Base-by-base conservation (phyloP, 106 monocot genomes). In the Dendrobium huoshanense region DNA sequence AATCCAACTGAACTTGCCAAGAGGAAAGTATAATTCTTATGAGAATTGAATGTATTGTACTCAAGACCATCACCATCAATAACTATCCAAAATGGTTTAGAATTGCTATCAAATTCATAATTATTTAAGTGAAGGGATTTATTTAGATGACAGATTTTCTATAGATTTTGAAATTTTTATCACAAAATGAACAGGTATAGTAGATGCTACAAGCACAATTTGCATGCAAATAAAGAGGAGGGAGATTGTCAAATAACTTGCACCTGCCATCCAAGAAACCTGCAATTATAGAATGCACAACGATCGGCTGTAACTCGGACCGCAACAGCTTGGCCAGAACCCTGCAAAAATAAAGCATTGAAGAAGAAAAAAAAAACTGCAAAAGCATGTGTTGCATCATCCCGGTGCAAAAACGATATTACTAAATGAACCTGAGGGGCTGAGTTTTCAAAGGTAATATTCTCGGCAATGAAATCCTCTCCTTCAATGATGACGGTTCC, bases 201-300 rank as follows among this genome's bases (percentile, higher is more conserved):
- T 37, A 16, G 16, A 70, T 37, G 11, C 4, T 15, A 13, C 3
- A 11, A 33, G 70, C 1, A 5, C 5, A 70, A 16, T 2, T 15
- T 70, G 37, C 70, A 70, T 33, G 70, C 29, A 70, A 37, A 70
- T 70, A 33, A 15, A 70, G 70, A 9, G 37, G 13, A 31, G 37
- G 70, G 70, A 70, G 37, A 37, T 37, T 70, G 15, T 15, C 29
- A 70, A 16, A 70, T 70, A 10, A 4, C 2, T 16, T 24, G 25
- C 81, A 94, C 96, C 86, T 97, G 96, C 96, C 96, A 94, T 7
- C 94, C 92, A 41, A 97, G 94, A 81, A 97, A 97, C 65, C 92
- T 87, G 81, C 96, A 97, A 78, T 92, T 92, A 75, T 94, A 97
- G 79, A 97, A 97, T 1, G 92, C 89, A 31, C 96, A 92, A n/a